Evolutionary conservation across 78 protist species (phyloP).

Genomic region (Dictyostelium firmibasis): DNA sequence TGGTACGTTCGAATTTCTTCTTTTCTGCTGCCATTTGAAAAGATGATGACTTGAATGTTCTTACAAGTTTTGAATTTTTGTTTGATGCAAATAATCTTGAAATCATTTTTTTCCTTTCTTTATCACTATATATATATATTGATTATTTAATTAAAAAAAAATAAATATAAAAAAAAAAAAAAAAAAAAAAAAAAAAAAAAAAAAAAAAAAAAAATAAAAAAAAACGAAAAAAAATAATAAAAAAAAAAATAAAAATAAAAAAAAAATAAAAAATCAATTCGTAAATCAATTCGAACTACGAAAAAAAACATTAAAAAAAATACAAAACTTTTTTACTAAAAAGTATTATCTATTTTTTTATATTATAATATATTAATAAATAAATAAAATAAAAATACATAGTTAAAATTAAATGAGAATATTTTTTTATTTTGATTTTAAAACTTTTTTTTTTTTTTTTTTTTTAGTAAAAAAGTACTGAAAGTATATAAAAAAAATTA

Average conservation of each 20-base stretch:
- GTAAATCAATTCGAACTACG: not conserved
- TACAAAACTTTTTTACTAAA: no score
- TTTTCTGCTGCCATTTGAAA: constrained; percentile 28
- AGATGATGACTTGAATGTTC: constrained; percentile 9
- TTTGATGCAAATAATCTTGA: not conserved
- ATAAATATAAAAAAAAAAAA: not conserved
- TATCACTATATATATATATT: not conserved
- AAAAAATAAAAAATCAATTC: not conserved
- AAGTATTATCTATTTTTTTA: no score
- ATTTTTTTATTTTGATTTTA: not conserved
- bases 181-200: not conserved
- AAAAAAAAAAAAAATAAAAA: not conserved
- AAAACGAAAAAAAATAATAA: not conserved
- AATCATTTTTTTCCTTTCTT: not conserved
- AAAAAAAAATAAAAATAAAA: not conserved
- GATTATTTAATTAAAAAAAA: not conserved
- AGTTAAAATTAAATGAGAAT: no score
- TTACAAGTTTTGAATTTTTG: not conserved
- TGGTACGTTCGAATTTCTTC: constrained; percentile 78
- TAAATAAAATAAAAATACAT: no score
- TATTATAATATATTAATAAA: no score
- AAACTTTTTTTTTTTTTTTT: no score
- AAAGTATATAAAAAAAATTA: no score
- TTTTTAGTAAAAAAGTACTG: no score
- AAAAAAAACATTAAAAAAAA: not conserved